Evolutionary conservation across 306 rosid species (phyloP).

Genomic region (Lathyrus tuberosus): DNA sequence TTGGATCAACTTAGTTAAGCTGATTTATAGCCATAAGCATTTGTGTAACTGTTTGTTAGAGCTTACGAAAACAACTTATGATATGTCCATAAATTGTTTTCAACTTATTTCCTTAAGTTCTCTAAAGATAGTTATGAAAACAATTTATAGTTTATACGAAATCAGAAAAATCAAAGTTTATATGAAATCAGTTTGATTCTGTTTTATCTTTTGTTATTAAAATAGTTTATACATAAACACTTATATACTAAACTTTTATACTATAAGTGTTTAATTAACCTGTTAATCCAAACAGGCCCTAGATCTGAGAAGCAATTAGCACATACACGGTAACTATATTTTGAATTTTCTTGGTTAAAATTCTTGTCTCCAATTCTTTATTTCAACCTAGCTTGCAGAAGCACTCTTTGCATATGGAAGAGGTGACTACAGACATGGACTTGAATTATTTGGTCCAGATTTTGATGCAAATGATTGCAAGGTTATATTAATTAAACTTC

Average conservation of each 20-base stretch:
- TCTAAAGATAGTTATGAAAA: background rate
- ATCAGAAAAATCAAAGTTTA: background rate
- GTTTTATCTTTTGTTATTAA: background rate
- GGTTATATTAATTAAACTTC: constrained; percentile 48
- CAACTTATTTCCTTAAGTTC: background rate
- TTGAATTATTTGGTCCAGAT: constrained; percentile 71
- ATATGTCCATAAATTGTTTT: too few relatives aligned
- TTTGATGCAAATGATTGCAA: constrained; percentile 70
- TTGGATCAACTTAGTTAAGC: background rate
- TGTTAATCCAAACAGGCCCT: background rate
- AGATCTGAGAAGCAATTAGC: background rate
- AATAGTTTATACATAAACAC: background rate
- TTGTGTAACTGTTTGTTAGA: background rate
- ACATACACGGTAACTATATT: background rate
- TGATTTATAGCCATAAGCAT: background rate
- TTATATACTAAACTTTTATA: background rate
- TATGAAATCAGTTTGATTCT: background rate
- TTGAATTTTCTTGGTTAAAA: constrained; percentile 3
- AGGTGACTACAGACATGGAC: constrained; percentile 56
- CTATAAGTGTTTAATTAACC: background rate
- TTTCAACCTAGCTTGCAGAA: constrained; percentile 77
- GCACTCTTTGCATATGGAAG: constrained; percentile 77
- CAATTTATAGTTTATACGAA: background rate
- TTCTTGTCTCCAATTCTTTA: constrained; percentile 15
- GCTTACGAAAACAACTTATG: background rate